phyloP scores from a whole-genome alignment of 2,329 filamentous ascomycete genomes.

The Rhinocladiella mackenziei region DNA sequence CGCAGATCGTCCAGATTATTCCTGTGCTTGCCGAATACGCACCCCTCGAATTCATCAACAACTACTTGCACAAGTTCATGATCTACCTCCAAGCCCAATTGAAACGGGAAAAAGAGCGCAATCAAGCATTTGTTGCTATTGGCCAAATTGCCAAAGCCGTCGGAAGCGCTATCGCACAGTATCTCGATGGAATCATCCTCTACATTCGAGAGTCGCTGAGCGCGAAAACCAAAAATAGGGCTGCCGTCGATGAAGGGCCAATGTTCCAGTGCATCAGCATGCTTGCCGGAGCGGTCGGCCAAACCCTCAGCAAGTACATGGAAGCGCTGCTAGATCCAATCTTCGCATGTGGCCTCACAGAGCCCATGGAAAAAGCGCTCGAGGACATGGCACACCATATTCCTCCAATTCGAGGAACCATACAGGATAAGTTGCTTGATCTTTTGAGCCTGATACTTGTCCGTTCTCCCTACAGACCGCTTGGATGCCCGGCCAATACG shows the following conservation, averaged over 20 bases:
- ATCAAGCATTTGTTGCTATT: slow-evolving; percentile 91
- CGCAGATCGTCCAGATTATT: slow-evolving; percentile 85
- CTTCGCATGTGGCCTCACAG: slow-evolving; percentile 90
- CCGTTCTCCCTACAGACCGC: slow-evolving; percentile 82
- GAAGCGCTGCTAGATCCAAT: slow-evolving; percentile 92
- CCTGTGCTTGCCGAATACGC: slow-evolving; percentile 90
- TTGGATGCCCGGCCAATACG: slow-evolving; percentile 88
- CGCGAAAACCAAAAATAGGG: slow-evolving; percentile 47
- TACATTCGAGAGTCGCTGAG: slow-evolving; percentile 75
- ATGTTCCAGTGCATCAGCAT: slow-evolving; percentile 98
- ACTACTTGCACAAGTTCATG: slow-evolving; percentile 94
- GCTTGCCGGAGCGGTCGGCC: slow-evolving; percentile 88
- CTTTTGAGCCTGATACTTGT: slow-evolving; percentile 93
- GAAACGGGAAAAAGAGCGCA: slow-evolving; percentile 90
- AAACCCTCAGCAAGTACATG: slow-evolving; percentile 98
- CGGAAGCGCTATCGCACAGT: slow-evolving; percentile 89
- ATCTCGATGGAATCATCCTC: slow-evolving; percentile 87
- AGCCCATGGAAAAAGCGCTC: slow-evolving; percentile 88
- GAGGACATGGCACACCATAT: slow-evolving; percentile 99
- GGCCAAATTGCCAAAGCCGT: slow-evolving; percentile 95
- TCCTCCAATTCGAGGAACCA: slow-evolving; percentile 83
- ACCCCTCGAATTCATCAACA: slow-evolving; percentile 80
- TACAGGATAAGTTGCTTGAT: slow-evolving; percentile 89
- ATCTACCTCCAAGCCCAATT: slow-evolving; percentile 88
- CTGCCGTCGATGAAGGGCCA: slow-evolving; percentile 60